phyloP scores from a whole-genome alignment of 2,329 filamentous ascomycete species.

The Aspergillus arachidicola region DNA sequence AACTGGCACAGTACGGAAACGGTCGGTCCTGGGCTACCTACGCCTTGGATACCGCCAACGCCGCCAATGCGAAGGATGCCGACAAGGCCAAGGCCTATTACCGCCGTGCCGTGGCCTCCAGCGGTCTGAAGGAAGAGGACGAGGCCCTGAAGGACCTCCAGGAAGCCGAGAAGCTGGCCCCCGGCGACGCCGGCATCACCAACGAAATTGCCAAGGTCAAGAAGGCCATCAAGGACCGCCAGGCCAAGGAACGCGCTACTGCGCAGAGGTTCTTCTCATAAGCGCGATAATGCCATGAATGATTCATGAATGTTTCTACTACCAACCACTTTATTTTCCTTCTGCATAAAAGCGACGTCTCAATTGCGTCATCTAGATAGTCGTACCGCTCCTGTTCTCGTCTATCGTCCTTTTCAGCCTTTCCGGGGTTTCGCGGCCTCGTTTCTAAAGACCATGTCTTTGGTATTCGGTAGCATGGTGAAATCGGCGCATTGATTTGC shows the following conservation, averaged over 20 bases:
- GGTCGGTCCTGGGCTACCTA: conserved; percentile 70
- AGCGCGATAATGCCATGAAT: conserved; percentile 29
- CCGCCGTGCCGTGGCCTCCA: conserved; percentile 74
- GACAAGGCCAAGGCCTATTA: conserved; percentile 91
- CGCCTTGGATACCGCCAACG: conserved; percentile 66
- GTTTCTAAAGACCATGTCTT: conserved; percentile 9
- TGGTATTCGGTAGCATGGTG: conserved; percentile 16
- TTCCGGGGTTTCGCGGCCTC: not conserved
- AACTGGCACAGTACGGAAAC: conserved; percentile 72
- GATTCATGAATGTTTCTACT: conserved; percentile 29
- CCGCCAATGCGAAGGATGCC: conserved; percentile 64
- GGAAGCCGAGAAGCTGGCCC: conserved; percentile 73
- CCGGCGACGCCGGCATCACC: conserved; percentile 72
- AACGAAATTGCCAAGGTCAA: conserved; percentile 79
- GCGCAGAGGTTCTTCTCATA: conserved; percentile 87
- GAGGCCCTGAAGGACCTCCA: conserved; percentile 73
- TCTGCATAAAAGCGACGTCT: conserved; percentile 18
- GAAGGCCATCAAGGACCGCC: conserved; percentile 70
- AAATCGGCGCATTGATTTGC: conserved; percentile 12
- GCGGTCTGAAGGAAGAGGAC: conserved; percentile 82
- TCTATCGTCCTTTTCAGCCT: not conserved
- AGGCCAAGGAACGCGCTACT: conserved; percentile 86
- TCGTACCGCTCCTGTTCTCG: not conserved
- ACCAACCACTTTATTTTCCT: conserved; percentile 10
- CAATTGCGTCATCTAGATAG: conserved; percentile 1